These are phyloP conservation scores for Xylaria scruposa DNA, from an alignment of 495 filamentous ascomycete species.

Conservation along the genomic window DNA sequence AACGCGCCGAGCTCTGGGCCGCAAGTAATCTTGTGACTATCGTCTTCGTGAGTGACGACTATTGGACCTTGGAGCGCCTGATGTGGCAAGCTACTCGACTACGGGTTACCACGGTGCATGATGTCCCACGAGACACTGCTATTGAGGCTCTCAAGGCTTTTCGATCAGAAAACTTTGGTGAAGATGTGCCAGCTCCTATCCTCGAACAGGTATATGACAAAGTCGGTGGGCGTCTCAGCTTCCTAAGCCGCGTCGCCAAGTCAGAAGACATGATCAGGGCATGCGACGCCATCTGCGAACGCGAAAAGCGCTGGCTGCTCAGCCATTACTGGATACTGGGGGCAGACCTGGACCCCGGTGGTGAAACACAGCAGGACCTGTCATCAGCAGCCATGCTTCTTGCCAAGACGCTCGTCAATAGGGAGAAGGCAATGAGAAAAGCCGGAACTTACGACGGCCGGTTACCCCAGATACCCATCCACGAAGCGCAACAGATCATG, in stretches of 20 bases:
- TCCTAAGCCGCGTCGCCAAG: slow-evolving; percentile 83
- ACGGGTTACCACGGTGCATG: slow-evolving; percentile 80
- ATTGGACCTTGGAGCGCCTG: slow-evolving; percentile 93
- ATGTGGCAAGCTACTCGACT: slow-evolving; percentile 89
- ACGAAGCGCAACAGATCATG: slow-evolving; percentile 85
- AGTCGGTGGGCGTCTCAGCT: slow-evolving; percentile 83
- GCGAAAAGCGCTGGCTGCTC: slow-evolving; percentile 88
- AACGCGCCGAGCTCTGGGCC: slow-evolving; percentile 93
- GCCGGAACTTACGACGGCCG: slow-evolving; percentile 67
- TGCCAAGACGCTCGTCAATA: slow-evolving; percentile 84
- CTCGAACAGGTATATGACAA: slow-evolving; percentile 79
- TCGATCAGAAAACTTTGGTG: slow-evolving; percentile 69
- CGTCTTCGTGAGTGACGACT: slow-evolving; percentile 91
- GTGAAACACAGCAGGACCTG: slow-evolving; percentile 97
- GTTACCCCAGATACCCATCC: slow-evolving; percentile 81
- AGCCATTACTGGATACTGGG: slow-evolving; percentile 95
- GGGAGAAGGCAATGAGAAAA: slow-evolving; percentile 66
- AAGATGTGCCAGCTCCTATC: slow-evolving; percentile 57
- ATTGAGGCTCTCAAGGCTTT: slow-evolving; percentile 74
- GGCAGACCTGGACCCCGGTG: slow-evolving; percentile 90
- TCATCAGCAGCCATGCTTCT: slow-evolving; percentile 92
- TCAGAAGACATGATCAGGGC: slow-evolving; percentile 71
- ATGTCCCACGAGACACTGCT: slow-evolving; percentile 77
- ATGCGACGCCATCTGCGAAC: slow-evolving; percentile 74
- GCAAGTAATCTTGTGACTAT: slow-evolving; percentile 87